These are phyloP conservation scores for Neurospora intermedia DNA, from an alignment of 495 filamentous ascomycete species.

Conservation along the genomic window DNA sequence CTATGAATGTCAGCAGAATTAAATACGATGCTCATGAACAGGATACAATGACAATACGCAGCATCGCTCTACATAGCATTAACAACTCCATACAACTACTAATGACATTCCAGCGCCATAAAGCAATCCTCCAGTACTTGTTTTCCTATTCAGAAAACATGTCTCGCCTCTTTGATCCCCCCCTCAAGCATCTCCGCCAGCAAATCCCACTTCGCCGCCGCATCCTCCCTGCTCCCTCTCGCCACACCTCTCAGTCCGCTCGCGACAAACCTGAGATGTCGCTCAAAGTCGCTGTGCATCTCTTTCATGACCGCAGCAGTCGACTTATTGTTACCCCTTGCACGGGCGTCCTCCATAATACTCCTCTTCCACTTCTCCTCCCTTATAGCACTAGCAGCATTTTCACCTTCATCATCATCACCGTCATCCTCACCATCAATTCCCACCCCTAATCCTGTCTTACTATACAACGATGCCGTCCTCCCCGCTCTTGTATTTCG, in stretches of 20 bases:
- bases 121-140: neutral
- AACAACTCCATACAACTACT: neutral
- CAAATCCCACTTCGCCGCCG: conserved; percentile 44
- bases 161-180: conserved; percentile 24
- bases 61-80: neutral
- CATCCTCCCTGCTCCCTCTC: conserved; percentile 43
- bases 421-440: conserved; percentile 18
- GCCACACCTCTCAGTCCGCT: conserved; percentile 46
- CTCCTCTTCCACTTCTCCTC: neutral
- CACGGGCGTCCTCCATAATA: neutral
- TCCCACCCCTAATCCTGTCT: conserved; percentile 8
- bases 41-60: neutral
- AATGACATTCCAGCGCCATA: neutral
- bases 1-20: too few relatives aligned
- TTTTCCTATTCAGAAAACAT: neutral
- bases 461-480: neutral
- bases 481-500: neutral
- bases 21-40: too few relatives aligned
- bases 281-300: conserved; percentile 38
- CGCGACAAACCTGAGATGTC: conserved; percentile 42
- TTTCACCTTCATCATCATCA: conserved; percentile 26
- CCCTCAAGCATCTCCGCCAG: conserved; percentile 49
- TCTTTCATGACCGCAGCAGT: conserved; percentile 31
- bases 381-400: neutral
- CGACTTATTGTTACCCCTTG: conserved; percentile 11